Base-by-base conservation (phyloP, 2,329 filamentous ascomycete species). In the Diaporthe australafricana region DNA sequence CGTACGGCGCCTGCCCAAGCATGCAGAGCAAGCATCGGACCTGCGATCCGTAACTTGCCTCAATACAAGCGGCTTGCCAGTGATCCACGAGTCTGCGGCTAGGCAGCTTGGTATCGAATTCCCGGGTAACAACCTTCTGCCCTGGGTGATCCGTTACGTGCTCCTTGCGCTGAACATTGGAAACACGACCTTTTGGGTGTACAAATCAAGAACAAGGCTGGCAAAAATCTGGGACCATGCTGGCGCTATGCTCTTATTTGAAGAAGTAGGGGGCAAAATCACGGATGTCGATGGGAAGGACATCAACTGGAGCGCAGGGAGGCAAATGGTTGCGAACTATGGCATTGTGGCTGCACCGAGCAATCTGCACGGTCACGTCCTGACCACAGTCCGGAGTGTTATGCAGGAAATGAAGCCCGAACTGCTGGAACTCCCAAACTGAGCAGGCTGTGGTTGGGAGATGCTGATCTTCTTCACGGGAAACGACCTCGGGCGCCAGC, bases 161-260 rank as follows among this genome's bases (percentile, higher is more conserved):
- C 80, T 80, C 2, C 81, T 90, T 27, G 88, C 87, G 0, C 79
- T 89, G 67, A 87, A 88, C 0, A 78, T 87, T 5, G 87, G 84
- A 12, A 87, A 89, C 78, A 82, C 84, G 50, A 89, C 87, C 0
- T 83, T 89, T 12, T 90, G 88, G 87, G 84, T 89, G 12, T 90
- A 90, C 80, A 85, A 84, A 73, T 78, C 80, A 27, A 80, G 82
- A 25, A 82, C 84, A 30, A 81, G 87, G 0, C 81, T 81, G 14
- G 88, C 84, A 12, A 90, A 90, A 79, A 81, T 87, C 1, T 90
- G 88, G 88, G 88, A 90, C 73, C 88, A 90, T 70, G 88, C 88
- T 0, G 88, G 88, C 2, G 88, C 88, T 0, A 89, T 90, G 86
- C 76, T 90, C 40, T 76, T 90, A 9, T 90, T 88, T 53, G 85